Evolutionary conservation across 306 rosid species (phyloP).

Genomic region (Quillaja saponaria): DNA sequence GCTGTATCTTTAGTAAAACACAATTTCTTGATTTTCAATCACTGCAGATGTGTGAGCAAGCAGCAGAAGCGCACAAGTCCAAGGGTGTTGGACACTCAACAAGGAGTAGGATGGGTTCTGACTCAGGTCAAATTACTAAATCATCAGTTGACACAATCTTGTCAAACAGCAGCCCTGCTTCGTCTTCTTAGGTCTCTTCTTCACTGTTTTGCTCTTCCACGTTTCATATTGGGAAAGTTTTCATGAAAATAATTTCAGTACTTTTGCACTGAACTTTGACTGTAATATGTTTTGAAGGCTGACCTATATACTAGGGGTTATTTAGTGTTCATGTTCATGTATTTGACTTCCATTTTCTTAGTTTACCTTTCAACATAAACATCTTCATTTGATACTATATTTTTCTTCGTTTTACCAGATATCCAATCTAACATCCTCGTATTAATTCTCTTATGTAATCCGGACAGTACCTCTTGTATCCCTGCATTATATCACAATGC

Average conservation of each 20-base stretch:
- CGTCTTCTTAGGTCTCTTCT: constrained; percentile 38
- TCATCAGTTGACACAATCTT: constrained; percentile 89
- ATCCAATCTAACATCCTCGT: too few relatives aligned
- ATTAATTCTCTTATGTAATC: too few relatives aligned
- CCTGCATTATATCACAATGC: too few relatives aligned
- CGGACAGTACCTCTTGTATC: too few relatives aligned
- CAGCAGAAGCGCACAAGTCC: constrained; percentile 93
- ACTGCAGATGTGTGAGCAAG: constrained; percentile 93
- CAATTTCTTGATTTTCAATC: background rate
- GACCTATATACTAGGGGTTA: too few relatives aligned
- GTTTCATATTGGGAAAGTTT: constrained; percentile 14
- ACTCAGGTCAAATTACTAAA: constrained; percentile 55
- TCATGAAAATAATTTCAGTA: background rate
- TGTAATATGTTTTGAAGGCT: background rate
- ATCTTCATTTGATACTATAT: too few relatives aligned
- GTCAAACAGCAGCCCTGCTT: constrained; percentile 44
- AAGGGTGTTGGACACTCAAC: constrained; percentile 67
- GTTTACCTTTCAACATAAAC: too few relatives aligned
- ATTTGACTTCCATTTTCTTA: constrained; percentile 5
- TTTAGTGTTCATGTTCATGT: background rate
- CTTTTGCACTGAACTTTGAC: constrained; percentile 8
- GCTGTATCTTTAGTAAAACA: too few relatives aligned
- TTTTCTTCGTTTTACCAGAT: too few relatives aligned
- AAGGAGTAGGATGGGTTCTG: constrained; percentile 66
- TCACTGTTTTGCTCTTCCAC: background rate